phyloP scores from a whole-genome alignment of 2,329 filamentous ascomycete genomes.

The Microdochium trichocladiopsis region DNA sequence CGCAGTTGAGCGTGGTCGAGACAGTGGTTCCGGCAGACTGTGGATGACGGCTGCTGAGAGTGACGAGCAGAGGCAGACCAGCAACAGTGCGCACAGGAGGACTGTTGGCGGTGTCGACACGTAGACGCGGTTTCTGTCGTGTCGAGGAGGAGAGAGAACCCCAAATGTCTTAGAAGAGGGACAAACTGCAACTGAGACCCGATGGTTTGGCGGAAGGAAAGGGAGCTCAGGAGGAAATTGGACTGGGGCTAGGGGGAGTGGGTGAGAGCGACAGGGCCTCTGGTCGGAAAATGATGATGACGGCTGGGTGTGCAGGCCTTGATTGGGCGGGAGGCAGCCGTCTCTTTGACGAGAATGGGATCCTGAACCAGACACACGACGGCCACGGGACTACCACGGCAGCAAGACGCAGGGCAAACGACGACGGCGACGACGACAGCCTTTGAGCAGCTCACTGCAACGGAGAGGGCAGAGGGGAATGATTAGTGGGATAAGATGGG shows the following conservation, averaged over 20 bases:
- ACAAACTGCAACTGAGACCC: background rate
- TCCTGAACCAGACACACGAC: background rate
- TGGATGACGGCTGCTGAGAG: background rate
- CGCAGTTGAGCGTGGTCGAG: background rate
- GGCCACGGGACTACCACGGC: background rate
- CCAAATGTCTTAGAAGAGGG: background rate
- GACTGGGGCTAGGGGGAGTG: background rate
- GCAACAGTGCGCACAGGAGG: no score
- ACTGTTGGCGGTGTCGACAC: background rate
- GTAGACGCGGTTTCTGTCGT: background rate
- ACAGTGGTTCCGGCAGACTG: background rate
- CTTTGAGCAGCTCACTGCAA: background rate
- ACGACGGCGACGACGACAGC: background rate
- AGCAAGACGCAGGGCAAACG: background rate
- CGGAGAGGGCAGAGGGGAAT: background rate
- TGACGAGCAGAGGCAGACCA: background rate
- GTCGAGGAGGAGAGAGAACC: background rate
- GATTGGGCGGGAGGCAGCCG: background rate
- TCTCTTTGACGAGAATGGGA: no score
- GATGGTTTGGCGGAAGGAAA: background rate
- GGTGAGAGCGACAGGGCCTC: background rate
- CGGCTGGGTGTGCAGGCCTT: background rate
- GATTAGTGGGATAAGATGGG: background rate
- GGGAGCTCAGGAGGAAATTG: background rate
- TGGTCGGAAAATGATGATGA: background rate